phyloP scores from a whole-genome alignment of 2,329 filamentous ascomycete genomes.

The Diaporthe sp. region DNA sequence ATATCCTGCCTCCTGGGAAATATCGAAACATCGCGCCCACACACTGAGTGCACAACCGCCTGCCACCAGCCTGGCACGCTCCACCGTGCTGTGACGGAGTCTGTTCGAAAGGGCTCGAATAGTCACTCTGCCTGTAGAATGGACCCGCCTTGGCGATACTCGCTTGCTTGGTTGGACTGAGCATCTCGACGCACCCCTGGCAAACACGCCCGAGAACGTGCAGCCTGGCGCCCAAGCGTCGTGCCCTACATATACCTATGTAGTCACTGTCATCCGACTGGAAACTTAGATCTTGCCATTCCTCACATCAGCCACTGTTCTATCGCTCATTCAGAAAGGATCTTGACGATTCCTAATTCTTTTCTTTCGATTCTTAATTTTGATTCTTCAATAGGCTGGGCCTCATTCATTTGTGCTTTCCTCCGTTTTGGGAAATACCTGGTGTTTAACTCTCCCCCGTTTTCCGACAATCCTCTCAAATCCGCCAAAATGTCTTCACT shows the following conservation, averaged over 20 bases:
- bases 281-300: constrained; percentile 5
- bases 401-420: constrained; percentile 41
- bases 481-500: constrained; percentile 52
- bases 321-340: constrained; percentile 36
- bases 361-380: constrained; percentile 37
- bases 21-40: constrained; percentile 24
- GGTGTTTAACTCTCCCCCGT: constrained; percentile 43
- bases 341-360: constrained; percentile 37
- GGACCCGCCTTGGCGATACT: constrained; percentile 36
- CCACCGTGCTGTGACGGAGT: constrained; percentile 36
- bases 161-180: constrained; percentile 27
- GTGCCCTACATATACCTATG: constrained; percentile 33
- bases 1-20: constrained; percentile 9
- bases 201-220: not conserved
- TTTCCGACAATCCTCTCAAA: constrained; percentile 44
- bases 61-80: constrained; percentile 15
- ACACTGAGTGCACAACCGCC: constrained; percentile 20
- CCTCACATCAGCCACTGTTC: constrained; percentile 34
- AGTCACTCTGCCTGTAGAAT: constrained; percentile 25
- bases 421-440: not conserved
- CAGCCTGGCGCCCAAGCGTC: constrained; percentile 14
- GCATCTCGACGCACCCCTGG: constrained; percentile 5
- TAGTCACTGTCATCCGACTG: constrained; percentile 27
- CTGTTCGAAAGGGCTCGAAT: constrained; percentile 35
- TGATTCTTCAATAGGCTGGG: constrained; percentile 38